Evolutionary conservation across 257 asterid species (phyloP), one percentile per base, ranked within the genome.

Genomic region (Lycium barbarum): DNA sequence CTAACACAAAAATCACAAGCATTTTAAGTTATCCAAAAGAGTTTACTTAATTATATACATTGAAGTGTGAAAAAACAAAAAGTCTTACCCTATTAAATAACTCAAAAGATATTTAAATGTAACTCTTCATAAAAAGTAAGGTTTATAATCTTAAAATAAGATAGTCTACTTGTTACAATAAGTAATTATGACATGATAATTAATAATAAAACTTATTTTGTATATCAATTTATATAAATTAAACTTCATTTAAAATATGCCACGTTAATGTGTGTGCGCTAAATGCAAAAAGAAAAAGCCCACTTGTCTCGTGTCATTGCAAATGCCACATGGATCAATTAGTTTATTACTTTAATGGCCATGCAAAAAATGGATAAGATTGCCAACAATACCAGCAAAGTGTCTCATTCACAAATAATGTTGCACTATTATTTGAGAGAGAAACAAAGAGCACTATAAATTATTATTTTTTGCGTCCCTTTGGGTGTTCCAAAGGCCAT

Each of bases 341-440:
- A 43, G 4, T 45, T 72, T 72, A 10, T 72, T 49, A 22, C 15
- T 26, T 26, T 76, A 51, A 26, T 76, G 3, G 4, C 82, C 65
- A 76, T 53, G 63, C 26, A 76, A 26, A 26, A 76, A 26, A 53
- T 78, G 65, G 82, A 78, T 78, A 78, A 53, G 82, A 3, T 78
- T 78, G 65, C 49, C 65, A 78, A 76, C 45, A 22, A 13, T 26
- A 14, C 82, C 9, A 51, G 82, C 9, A 51, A 76, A 53, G 65
- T 22, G 65, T 78, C 65, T 26, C 62, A 49, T 49, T 74, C 81
- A 49, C 62, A 59, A 59, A 18, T 20, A 3, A 59, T 59, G 10
- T 63, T 63, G 7, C 43, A 13, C 22, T 49, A 51, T 13, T 51
- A 76, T 51, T 49, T 72, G 80, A 72, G 58, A 45, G 57, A 72